Conservation (phyloP, 805 yeast species). For the Nakazawaea molendinolei region DNA sequence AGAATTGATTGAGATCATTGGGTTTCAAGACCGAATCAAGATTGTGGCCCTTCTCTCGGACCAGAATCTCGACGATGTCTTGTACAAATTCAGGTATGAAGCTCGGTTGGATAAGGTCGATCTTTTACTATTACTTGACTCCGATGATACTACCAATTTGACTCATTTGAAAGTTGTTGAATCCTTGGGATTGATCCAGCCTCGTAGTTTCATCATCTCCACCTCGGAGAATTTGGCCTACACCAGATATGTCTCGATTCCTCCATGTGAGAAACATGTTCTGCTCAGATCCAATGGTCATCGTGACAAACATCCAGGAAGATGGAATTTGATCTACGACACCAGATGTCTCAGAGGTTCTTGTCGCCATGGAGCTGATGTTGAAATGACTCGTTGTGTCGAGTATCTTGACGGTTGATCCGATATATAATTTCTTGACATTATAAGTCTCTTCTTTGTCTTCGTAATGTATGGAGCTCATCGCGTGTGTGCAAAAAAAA, state of each 20-base stretch:
- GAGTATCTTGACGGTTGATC: conserved; percentile 24
- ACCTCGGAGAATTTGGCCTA: conserved; percentile 29
- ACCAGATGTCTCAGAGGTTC: conserved; percentile 21
- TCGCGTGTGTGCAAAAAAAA: too few relatives aligned
- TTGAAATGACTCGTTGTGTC: conserved; percentile 27
- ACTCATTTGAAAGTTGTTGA: conserved; percentile 34
- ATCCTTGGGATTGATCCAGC: conserved; percentile 27
- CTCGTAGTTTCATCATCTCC: conserved; percentile 30
- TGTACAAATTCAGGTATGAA: conserved; percentile 21
- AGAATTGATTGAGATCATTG: conserved; percentile 1
- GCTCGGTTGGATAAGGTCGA: conserved; percentile 21
- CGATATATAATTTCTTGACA: background rate
- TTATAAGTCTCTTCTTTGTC: too few relatives aligned
- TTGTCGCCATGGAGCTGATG: conserved; percentile 14
- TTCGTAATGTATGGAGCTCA: too few relatives aligned
- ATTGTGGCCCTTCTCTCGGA: conserved; percentile 25
- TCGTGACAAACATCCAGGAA: conserved; percentile 23
- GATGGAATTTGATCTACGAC: conserved; percentile 32
- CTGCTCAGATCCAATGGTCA: conserved; percentile 21
- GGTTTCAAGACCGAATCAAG: background rate
- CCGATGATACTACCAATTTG: conserved; percentile 25
- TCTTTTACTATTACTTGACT: conserved; percentile 32
- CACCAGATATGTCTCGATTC: conserved; percentile 25
- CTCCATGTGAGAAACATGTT: conserved; percentile 28
- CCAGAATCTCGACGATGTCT: conserved; percentile 26